phyloP scores from a whole-genome alignment of 169 alveolate genomes.

The Theileria annulata region DNA sequence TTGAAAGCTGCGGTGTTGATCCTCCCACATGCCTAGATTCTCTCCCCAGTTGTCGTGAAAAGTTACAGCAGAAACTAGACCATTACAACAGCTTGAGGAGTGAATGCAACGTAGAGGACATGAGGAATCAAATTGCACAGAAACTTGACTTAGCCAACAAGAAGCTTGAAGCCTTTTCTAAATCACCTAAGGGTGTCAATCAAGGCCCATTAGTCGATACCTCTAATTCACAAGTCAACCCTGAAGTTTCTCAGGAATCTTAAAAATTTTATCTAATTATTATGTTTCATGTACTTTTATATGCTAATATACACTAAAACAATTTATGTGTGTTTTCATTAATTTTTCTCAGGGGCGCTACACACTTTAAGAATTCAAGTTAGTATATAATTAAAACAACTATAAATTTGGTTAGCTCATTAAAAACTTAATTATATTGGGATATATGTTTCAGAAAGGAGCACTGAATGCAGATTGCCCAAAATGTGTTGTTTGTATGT shows the following conservation, averaged over 20 bases:
- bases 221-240: background rate
- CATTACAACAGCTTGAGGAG: conserved; percentile 68
- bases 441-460: background rate
- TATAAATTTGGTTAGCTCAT: background rate
- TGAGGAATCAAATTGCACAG: conserved; percentile 57
- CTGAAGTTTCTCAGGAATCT: conserved; percentile 8
- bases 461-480: background rate
- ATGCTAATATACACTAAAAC: background rate
- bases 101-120: conserved; percentile 71
- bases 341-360: background rate
- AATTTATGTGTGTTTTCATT: background rate
- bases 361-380: background rate
- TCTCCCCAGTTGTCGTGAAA: conserved; percentile 63
- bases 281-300: background rate
- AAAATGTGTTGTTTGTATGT: conserved; percentile 5
- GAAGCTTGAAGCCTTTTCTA: conserved; percentile 35
- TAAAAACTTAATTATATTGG: background rate
- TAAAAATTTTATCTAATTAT: background rate
- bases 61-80: conserved; percentile 62
- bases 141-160: conserved; percentile 62
- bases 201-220: conserved; percentile 8
- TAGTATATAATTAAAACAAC: too few species aligned
- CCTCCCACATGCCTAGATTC: conserved; percentile 76
- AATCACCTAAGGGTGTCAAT: conserved; percentile 8
- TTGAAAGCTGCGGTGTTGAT: conserved; percentile 74